phyloP scores from a whole-genome alignment of 2,329 filamentous ascomycete species.

The Scytalidium sp. region DNA sequence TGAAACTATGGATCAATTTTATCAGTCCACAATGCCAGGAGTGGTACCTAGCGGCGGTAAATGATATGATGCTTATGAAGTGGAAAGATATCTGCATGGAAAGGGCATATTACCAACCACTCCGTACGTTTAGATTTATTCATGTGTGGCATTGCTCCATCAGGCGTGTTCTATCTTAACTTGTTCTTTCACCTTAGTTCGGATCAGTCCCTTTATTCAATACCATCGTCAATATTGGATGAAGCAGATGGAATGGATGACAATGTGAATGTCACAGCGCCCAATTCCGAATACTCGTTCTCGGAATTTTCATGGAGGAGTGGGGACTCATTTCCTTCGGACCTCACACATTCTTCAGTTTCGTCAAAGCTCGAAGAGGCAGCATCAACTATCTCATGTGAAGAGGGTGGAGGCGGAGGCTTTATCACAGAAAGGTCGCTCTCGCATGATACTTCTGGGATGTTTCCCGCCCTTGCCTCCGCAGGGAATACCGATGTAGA shows the following conservation, averaged over 20 bases:
- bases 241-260: not conserved
- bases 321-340: not conserved
- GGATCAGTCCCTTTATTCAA: not conserved
- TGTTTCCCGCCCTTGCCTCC: too few species aligned
- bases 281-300: not conserved
- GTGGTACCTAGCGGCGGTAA: not conserved
- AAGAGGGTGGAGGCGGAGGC: too few species aligned
- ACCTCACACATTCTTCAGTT: not conserved
- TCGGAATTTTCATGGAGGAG: not conserved
- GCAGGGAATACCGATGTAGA: not conserved
- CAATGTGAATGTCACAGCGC: not conserved
- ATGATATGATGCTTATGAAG: not conserved
- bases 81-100: not conserved
- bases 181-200: too few species aligned
- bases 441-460: too few species aligned
- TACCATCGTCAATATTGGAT: not conserved
- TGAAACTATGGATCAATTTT: too few species aligned
- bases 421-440: too few species aligned
- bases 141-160: too few species aligned
- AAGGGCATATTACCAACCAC: not conserved
- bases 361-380: too few species aligned
- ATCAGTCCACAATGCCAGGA: not conserved
- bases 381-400: too few species aligned
- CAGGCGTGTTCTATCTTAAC: too few species aligned
- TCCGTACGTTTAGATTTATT: too few species aligned